These are phyloP conservation scores for Dendrobium catenatum DNA, from an alignment of 106 monocot genomes.

Conservation along the genomic window DNA sequence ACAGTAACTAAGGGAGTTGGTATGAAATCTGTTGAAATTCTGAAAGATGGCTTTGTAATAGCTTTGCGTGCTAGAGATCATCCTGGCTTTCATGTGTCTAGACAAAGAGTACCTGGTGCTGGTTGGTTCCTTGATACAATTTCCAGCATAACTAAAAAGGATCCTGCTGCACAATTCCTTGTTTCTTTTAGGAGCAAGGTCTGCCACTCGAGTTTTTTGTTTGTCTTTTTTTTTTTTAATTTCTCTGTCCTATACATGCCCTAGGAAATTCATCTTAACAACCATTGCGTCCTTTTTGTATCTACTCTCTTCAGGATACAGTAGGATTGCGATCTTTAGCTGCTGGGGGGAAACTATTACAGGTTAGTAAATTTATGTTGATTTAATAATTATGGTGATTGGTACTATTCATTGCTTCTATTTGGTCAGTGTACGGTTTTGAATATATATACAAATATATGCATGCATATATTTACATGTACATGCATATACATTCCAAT, in stretches of 20 bases:
- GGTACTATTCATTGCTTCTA: no score
- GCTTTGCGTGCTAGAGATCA: constrained; percentile 54
- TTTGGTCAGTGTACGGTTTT: no score
- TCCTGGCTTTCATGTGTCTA: constrained; percentile 61
- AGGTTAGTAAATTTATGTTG: constrained; percentile 33
- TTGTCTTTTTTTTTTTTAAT: neutral
- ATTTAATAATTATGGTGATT: no score
- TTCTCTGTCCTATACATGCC: neutral
- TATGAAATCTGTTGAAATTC: constrained; percentile 33
- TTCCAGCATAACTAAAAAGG: constrained; percentile 79
- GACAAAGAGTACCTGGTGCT: constrained; percentile 65
- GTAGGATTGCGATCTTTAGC: constrained; percentile 84
- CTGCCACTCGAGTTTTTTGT: neutral
- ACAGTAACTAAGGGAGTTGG: constrained; percentile 3
- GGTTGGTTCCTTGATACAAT: constrained; percentile 78
- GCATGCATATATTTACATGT: no score
- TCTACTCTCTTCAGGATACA: constrained; percentile 34
- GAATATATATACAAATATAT: no score
- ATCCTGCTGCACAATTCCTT: constrained; percentile 87
- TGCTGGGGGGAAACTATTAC: constrained; percentile 89
- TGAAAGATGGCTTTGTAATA: constrained; percentile 82
- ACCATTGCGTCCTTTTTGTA: neutral
- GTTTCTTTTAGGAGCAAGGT: constrained; percentile 85
- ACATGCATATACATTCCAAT: no score
- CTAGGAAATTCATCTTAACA: no score